Base-by-base conservation (phyloP, 441 rosid species). In the Adansonia gregorii region DNA sequence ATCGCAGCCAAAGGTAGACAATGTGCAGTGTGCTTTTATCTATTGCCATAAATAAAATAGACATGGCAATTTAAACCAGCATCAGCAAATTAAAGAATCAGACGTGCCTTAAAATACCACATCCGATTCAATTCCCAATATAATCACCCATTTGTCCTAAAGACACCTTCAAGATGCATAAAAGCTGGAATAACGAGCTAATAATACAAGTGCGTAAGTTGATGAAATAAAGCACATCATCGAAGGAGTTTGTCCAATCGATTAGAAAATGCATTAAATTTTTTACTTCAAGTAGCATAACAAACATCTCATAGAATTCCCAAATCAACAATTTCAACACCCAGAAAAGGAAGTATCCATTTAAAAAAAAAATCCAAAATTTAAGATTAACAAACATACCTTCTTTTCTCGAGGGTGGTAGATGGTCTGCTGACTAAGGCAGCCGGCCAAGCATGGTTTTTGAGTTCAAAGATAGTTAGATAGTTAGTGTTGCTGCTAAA, bases 301-400 rank as follows among this genome's bases (percentile, higher is more conserved):
- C 3, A 52, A 51, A 7, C 74, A 52, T 10, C 46, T 20, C 4
- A 51, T 15, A 27, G 43, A 70, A 8, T 15, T 31, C 9, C 8
- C 20, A 55, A 70, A 70, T 70, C 24, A 51, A 15, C 8, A 70
- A 70, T 2, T 19, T 19, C 31, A 49, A 39, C 66, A 48, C 20
- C 31, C 73, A 46, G 35, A 43, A n/a, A 6, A 35, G 9, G 2
- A 59, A 22, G 17, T 43, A 43, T 43, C 1, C 46, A 43, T 0
- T 6, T 6, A 43, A 43, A 43, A 43, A 43, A 43, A 10, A 31
- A 49, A 11, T 1, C 0, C 20, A 60, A 27, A 31, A 7, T 17
- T 15, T 27, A 3, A 10, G 24, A 75, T 75, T 19, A 31, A 55
- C 2, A 46, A 39, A 19, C 66, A n/a, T 72, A 89, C 97, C 94